Evolutionary conservation across 768 basidiomycete genomes (phyloP).

Genomic region (Pholiota conissans): DNA sequence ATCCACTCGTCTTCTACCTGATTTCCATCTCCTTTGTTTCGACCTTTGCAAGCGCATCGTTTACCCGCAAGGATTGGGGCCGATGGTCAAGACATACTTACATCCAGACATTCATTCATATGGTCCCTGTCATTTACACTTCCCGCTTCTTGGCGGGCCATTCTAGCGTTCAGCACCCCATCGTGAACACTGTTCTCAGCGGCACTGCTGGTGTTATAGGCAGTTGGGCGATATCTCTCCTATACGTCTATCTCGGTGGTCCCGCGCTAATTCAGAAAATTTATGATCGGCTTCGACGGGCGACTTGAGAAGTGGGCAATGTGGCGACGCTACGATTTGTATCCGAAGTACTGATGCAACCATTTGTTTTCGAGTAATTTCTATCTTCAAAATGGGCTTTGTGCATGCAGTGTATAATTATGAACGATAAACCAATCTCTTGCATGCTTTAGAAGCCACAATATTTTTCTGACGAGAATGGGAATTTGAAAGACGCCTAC

Average conservation of each 20-base stretch:
- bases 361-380: too few relatives aligned
- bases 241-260: not conserved
- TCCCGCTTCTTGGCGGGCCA: not conserved
- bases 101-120: constrained; percentile 8
- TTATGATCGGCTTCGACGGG: not conserved
- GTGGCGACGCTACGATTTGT: not conserved
- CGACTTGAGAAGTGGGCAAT: not conserved
- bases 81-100: not conserved
- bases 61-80: not conserved
- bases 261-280: not conserved
- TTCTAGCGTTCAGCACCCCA: not conserved
- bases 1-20: not conserved
- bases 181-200: not conserved
- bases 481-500: too few relatives aligned
- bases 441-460: too few relatives aligned
- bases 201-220: not conserved
- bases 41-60: not conserved
- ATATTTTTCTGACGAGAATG: too few relatives aligned
- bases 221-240: not conserved
- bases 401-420: too few relatives aligned
- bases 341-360: not conserved
- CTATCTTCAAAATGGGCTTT: too few relatives aligned
- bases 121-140: constrained; percentile 1
- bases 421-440: too few relatives aligned
- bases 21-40: not conserved